Evolutionary conservation across 1,139 yeast species (phyloP), one percentile per base, ranked within the genome.

Genomic region (Debaryomyces sp.): DNA sequence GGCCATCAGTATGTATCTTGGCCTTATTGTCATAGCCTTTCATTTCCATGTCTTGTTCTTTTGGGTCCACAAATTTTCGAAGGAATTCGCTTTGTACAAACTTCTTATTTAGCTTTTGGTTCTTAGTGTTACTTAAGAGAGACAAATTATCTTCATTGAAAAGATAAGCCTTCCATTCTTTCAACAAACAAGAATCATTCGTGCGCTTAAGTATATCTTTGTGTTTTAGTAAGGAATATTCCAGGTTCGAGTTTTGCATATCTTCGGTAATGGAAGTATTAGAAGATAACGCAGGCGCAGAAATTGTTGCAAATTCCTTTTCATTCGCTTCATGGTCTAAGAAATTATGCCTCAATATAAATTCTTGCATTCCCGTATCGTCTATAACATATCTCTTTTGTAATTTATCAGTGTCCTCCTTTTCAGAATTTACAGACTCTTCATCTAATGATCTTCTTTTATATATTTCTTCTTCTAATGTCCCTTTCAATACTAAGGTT

Each of bases 401-500:
- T 26, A 54, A 48, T 26, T 58, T 44, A 7, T 30, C 36, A 18
- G 42, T 12, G 5, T 52, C 62, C 12, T 61, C 64, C 27, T 59
- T 63, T 2, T 55, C 57, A 1, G 53, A 53, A 1, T 46, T 52
- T n/a, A 52, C 54, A n/a, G 46, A 49, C 1, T 51, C 52, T 22
- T 54, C 57, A 6, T 56, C 58, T 15, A 51, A 51, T 10, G 60
- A 50, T 34, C 78, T 54, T 52, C 68, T 70, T 41, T 67, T 73
- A 61, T 82, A 83, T 68, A 85, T 83, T 53, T 83, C 86, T 60
- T 85, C 88, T 55, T 85, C 91, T 46, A 85, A 66, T 0, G 90
- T 84, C 3, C 79, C 85, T 45, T 75, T 70, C 55, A 85, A 63
- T 2, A 85, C 78, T 48, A 85, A 66, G 0, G 90, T 85, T 57